A percentile compares a stretch with the other conserved stretches of the same genome.
phyloP scores from a whole-genome alignment of 2,329 filamentous ascomycete species.

The Fusarium palustre region DNA sequence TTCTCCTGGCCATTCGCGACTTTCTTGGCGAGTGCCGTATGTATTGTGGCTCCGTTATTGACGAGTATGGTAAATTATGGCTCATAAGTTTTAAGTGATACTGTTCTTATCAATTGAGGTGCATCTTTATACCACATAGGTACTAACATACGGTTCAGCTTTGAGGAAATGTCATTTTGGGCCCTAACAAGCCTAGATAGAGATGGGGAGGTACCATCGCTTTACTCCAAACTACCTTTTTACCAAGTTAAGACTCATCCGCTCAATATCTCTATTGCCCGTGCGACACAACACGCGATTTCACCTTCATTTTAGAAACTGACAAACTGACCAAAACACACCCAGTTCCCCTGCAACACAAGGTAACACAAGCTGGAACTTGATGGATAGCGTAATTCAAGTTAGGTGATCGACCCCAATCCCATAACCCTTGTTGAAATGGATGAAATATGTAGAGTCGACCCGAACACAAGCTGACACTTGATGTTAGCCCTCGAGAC shows the following conservation, averaged over 20 bases:
- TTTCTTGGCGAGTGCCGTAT: neutral
- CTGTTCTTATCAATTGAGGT: too few relatives aligned
- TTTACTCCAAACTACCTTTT: neutral
- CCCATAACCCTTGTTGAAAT: constrained; percentile 16
- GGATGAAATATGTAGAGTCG: neutral
- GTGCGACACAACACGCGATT: neutral
- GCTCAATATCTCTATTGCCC: neutral
- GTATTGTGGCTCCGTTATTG: neutral
- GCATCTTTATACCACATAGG: neutral
- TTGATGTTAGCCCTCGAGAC: neutral
- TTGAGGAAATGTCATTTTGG: neutral
- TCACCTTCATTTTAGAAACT: neutral
- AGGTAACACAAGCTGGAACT: constrained; percentile 25
- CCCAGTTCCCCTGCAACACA: neutral
- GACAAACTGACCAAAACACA: neutral
- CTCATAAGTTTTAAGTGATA: neutral
- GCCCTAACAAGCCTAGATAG: neutral
- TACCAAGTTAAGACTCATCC: neutral
- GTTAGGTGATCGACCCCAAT: neutral
- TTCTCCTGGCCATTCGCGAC: neutral
- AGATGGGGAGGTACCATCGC: neutral
- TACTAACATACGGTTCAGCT: neutral
- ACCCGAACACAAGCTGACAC: neutral
- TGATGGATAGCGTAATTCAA: constrained; percentile 4
- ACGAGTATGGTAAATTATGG: neutral